phyloP scores from a whole-genome alignment of 768 basidiomycete species.

The Amanita inopinata region DNA sequence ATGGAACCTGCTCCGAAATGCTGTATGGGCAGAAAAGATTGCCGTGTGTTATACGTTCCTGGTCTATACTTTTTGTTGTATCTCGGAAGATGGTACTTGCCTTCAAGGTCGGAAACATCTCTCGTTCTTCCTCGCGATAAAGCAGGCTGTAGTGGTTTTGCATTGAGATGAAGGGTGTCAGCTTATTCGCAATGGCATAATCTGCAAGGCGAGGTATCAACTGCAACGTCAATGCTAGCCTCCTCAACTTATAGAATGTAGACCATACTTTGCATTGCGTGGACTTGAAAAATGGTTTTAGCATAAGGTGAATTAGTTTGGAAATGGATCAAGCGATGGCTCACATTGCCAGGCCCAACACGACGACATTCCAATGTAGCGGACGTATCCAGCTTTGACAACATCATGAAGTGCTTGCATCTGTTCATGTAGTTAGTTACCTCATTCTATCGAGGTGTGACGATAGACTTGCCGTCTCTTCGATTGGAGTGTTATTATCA shows the following conservation, averaged over 20 bases:
- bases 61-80: neutral
- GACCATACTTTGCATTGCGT: constrained; percentile 3
- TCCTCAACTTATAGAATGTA: neutral
- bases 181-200: constrained; percentile 47
- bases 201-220: constrained; percentile 22
- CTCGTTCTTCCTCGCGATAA: constrained; percentile 57
- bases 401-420: constrained; percentile 42
- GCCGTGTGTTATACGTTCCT: neutral
- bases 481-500: too few relatives aligned
- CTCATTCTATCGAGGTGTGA: too few relatives aligned
- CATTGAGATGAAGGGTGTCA: constrained; percentile 58
- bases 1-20: constrained; percentile 45
- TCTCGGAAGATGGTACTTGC: constrained; percentile 15
- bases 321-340: constrained; percentile 7
- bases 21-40: constrained; percentile 17
- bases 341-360: constrained; percentile 40
- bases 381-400: constrained; percentile 33
- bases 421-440: too few relatives aligned
- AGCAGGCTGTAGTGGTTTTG: constrained; percentile 53
- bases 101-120: constrained; percentile 51
- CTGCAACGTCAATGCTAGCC: neutral
- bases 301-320: neutral
- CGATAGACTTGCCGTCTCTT: too few relatives aligned
- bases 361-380: constrained; percentile 32
- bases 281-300: neutral